Base-by-base conservation (phyloP, 2,329 filamentous ascomycete species). In the Waltergamsia citrina region DNA sequence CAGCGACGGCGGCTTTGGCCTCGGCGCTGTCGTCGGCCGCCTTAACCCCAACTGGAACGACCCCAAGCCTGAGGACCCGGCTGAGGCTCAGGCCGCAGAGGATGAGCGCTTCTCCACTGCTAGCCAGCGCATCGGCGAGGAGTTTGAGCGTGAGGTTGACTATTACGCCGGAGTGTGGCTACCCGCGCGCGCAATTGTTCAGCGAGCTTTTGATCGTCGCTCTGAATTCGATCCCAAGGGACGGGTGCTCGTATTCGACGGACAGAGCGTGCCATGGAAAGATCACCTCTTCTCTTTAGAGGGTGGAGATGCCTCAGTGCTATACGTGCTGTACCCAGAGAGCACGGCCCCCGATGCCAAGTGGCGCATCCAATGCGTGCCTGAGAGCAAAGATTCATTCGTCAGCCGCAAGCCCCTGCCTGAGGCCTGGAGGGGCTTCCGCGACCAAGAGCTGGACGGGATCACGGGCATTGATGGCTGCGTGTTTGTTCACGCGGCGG, bases 361-460 rank as follows among this genome's bases (percentile, higher is more conserved):
- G 63, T 96, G 92, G 92, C 78, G 92, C 38, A 83, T 98, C 40
- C 87, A 95, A 60, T 81, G 83, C 41, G 92, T 96, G n/a, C 84
- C 86, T 31, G 78, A 84, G 38, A 74, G 76, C 55, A 80, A 83
- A 55, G 81, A 85, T 52, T 92, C 85, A 39, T 98, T 98, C 53
- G 73, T 85, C 58, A 95, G 88, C 63, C 76, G 92, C 47, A 94
- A 92, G 65, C 80, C 88, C 28, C 67, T 98, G 44, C 90, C 90
- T 5, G 85, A 93, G 60, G 72, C 78, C 14, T 98, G 92, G 92
- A 79, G 90, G 49, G 92, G 92, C 7, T 79, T 94, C 43, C 73
- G 92, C 26, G 92, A 96, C 52, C 79, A 82, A 46, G 78, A 88
- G 57, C 67, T 98, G 34, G 85, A 90, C 56, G 71, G 73, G 45